These are phyloP conservation scores for Halophytophthora polymorphica DNA, from an alignment of 352 stramenopile genomes.

Conservation along the genomic window DNA sequence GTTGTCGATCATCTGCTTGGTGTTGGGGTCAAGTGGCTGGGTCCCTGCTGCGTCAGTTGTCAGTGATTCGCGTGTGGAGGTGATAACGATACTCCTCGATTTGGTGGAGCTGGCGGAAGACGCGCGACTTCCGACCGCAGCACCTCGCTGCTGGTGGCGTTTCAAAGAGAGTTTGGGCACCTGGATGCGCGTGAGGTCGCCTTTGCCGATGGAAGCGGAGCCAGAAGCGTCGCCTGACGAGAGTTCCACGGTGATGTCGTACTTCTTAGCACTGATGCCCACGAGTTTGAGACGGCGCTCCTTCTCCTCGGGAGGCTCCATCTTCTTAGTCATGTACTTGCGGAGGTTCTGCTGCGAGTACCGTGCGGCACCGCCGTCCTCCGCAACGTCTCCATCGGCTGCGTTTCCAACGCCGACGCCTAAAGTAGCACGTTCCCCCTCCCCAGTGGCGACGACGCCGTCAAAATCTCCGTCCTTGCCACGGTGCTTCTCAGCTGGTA, in stretches of 20 bases:
- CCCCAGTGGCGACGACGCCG: constrained; percentile 71
- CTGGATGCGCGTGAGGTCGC: constrained; percentile 46
- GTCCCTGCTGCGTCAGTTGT: not conserved
- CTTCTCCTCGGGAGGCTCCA: constrained; percentile 69
- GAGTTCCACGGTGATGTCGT: constrained; percentile 50
- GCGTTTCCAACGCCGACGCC: constrained; percentile 43
- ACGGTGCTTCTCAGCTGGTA: constrained; percentile 73
- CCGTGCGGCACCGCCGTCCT: constrained; percentile 26
- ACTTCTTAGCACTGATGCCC: constrained; percentile 56
- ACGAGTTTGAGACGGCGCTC: constrained; percentile 53
- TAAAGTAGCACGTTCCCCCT: constrained; percentile 70
- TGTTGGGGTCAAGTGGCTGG: constrained; percentile 34
- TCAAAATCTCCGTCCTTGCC: constrained; percentile 76
- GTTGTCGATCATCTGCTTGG: constrained; percentile 67
- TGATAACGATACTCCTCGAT: constrained; percentile 11
- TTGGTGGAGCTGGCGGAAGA: constrained; percentile 22
- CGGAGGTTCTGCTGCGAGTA: constrained; percentile 73
- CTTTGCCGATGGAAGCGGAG: constrained; percentile 7
- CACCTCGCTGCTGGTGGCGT: constrained; percentile 9
- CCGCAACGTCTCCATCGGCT: constrained; percentile 14
- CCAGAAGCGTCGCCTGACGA: not conserved
- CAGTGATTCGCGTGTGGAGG: constrained; percentile 1
- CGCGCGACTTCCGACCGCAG: constrained; percentile 3
- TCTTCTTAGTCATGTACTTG: constrained; percentile 85
- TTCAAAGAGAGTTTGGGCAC: constrained; percentile 54